phyloP scores from a whole-genome alignment of 495 filamentous ascomycete species.

The Xylona heveae region DNA sequence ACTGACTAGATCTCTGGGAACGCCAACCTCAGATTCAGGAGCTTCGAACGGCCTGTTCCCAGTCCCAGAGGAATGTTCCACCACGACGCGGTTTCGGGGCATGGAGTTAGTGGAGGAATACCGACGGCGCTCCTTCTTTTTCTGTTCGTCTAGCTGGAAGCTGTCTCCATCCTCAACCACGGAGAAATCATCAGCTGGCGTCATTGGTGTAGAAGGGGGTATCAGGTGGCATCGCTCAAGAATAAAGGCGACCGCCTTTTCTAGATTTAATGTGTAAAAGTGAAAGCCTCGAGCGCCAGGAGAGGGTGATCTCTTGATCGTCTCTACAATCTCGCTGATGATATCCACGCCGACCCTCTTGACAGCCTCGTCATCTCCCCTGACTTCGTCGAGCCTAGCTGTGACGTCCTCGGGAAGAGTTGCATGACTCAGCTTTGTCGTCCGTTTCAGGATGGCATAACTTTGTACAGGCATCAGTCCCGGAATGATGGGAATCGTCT shows the following conservation, averaged over 20 bases:
- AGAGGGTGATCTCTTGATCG: slow-evolving; percentile 39
- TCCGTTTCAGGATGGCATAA: slow-evolving; percentile 84
- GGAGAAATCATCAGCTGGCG: slow-evolving; percentile 8
- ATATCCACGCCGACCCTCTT: slow-evolving; percentile 56
- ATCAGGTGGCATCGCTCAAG: slow-evolving; percentile 74
- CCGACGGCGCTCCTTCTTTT: slow-evolving; percentile 9
- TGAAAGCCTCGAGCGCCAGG: slow-evolving; percentile 61
- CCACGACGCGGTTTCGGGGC: slow-evolving; percentile 68
- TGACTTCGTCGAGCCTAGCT: slow-evolving; percentile 52
- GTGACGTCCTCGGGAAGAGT: slow-evolving; percentile 51
- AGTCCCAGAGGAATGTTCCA: slow-evolving; percentile 22
- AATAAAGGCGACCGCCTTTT: slow-evolving; percentile 89
- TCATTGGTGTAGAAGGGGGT: slow-evolving; percentile 25
- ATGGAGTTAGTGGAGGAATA: slow-evolving; percentile 30
- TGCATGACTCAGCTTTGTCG: slow-evolving; percentile 88
- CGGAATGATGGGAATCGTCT: slow-evolving; percentile 75
- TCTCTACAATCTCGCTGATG: slow-evolving; percentile 44
- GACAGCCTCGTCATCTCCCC: slow-evolving; percentile 78
- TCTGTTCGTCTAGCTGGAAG: neutral
- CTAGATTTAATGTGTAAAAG: slow-evolving; percentile 92
- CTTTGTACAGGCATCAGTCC: slow-evolving; percentile 95
- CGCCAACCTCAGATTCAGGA: slow-evolving; percentile 37
- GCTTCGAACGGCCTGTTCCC: slow-evolving; percentile 39
- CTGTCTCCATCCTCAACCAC: slow-evolving; percentile 9
- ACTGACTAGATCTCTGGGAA: slow-evolving; percentile 35